phyloP scores from a whole-genome alignment of 2,329 filamentous ascomycete species.

The Xylaria sp. region DNA sequence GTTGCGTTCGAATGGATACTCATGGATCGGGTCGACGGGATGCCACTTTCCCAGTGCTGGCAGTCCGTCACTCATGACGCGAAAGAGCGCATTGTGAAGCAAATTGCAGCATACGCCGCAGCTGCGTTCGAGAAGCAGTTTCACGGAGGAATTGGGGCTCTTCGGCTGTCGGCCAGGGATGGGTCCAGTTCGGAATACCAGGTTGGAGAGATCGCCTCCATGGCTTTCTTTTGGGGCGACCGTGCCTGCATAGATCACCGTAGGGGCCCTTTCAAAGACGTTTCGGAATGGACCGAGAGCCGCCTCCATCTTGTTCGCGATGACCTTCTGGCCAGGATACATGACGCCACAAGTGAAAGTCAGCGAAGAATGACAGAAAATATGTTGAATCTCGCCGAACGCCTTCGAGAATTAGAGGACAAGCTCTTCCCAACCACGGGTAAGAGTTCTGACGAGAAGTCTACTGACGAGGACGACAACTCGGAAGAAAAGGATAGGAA shows the following conservation, averaged over 20 bases:
- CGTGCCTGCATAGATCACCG: conserved; percentile 21
- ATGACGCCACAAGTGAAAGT: neutral
- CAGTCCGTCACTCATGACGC: conserved; percentile 13
- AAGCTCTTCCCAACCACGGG: conserved; percentile 15
- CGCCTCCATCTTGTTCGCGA: conserved; percentile 24
- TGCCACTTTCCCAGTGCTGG: conserved; percentile 34
- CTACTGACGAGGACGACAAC: conserved; percentile 7
- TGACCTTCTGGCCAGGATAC: conserved; percentile 23
- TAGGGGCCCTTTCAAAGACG: conserved; percentile 24
- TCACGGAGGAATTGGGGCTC: conserved; percentile 32
- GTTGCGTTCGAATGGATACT: conserved; percentile 39
- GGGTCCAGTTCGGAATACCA: conserved; percentile 2
- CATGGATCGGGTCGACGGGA: conserved; percentile 33
- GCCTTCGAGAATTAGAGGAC: conserved; percentile 25
- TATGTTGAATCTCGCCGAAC: conserved; percentile 23
- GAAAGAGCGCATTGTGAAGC: conserved; percentile 36
- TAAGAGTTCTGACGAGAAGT: neutral
- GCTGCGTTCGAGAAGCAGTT: conserved; percentile 24
- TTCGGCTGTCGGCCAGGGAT: conserved; percentile 25
- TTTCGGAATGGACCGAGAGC: conserved; percentile 22
- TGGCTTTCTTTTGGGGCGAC: conserved; percentile 36
- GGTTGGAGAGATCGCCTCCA: conserved; percentile 32
- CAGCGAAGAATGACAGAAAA: conserved; percentile 13
- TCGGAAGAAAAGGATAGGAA: neutral
- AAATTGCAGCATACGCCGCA: conserved; percentile 32